Evolutionary conservation across 176 grass and related monocot genomes (phyloP).

Genomic region (Aegilops sharonensis): DNA sequence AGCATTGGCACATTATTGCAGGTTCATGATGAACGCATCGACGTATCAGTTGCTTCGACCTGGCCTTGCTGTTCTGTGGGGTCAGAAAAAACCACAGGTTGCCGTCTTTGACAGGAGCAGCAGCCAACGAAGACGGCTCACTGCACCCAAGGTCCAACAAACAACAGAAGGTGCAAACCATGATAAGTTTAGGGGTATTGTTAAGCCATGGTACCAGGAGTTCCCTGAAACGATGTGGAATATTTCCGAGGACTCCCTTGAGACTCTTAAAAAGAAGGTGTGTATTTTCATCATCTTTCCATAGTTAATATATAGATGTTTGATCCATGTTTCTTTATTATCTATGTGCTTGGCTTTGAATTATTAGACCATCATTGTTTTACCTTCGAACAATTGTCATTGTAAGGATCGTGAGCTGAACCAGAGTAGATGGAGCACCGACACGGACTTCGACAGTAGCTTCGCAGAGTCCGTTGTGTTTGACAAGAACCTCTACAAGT

Average conservation of each 20-base stretch:
- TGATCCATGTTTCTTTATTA: not conserved
- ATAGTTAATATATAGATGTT: not conserved
- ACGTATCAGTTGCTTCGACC: not conserved
- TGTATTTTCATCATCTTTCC: not conserved
- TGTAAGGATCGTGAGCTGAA: not conserved
- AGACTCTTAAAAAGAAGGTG: not conserved
- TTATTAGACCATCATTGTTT: not conserved
- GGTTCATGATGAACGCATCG: not conserved
- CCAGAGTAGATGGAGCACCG: not conserved
- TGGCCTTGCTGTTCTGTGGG: not conserved
- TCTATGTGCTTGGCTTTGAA: not conserved
- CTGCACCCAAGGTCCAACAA: not conserved
- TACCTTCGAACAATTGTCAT: too few relatives aligned
- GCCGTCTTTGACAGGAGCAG: not conserved
- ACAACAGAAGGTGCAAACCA: not conserved
- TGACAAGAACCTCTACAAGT: conserved; percentile 9
- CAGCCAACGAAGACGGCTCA: not conserved
- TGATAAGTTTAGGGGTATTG: not conserved
- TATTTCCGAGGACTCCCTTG: not conserved
- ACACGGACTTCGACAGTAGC: not conserved
- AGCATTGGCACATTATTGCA: not conserved
- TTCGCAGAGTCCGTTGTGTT: not conserved
- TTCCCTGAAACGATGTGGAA: not conserved
- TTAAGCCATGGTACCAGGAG: not conserved
- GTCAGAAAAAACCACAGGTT: not conserved